Evolutionary conservation across 805 yeast genomes (phyloP), one percentile per base, ranked within the genome.

Genomic region (Zygosaccharomyces pseudorouxii): DNA sequence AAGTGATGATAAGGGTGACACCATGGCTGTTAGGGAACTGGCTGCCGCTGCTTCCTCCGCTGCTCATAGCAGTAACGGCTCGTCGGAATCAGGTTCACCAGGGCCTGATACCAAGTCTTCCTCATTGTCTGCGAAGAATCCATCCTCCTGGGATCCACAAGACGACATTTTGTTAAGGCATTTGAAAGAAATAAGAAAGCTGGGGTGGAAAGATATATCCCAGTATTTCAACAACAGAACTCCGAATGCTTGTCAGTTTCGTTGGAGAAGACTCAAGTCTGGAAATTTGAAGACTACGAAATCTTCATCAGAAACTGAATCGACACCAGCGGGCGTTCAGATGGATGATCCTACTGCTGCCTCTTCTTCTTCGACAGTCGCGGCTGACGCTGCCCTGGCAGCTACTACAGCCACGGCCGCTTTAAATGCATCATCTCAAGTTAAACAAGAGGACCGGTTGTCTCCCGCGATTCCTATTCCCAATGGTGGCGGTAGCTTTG

Each of bases 121-220:
- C 9, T 46, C 54, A 11, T 20, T 42, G 14, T 9, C 47, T 19
- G 46, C 51, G n/a, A 65, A 60, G 50, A 65, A 63, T 35, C 82
- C 83, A 20, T 73, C 80, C 3, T 77, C 92, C 0, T 86, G 95
- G 95, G 84, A 86, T 42, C 83, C 88, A 1, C 79, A 81, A 55
- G 95, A 86, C 60, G 95, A 86, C 59, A 69, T 80, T 46, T 62
- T 86, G 23, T 68, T 86, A 45, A 75, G 93, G 45, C 86, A 84
- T 58, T 73, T 88, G 60, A 88, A 88, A 67, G 96, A 88, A 64
- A 81, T 81, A 52, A 86, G 82, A 63, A 86, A 85, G 63, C 74
- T 87, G 56, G 96, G 96, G 1, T 88, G 96, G 96, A 81, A 88
- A 65, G 95, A 88, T 55, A 87, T 88, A 44, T 83, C 93, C 1